Evolutionary conservation across 1,139 yeast species (phyloP), one percentile per base, ranked within the genome.

Genomic region (Taphrina betulina): DNA sequence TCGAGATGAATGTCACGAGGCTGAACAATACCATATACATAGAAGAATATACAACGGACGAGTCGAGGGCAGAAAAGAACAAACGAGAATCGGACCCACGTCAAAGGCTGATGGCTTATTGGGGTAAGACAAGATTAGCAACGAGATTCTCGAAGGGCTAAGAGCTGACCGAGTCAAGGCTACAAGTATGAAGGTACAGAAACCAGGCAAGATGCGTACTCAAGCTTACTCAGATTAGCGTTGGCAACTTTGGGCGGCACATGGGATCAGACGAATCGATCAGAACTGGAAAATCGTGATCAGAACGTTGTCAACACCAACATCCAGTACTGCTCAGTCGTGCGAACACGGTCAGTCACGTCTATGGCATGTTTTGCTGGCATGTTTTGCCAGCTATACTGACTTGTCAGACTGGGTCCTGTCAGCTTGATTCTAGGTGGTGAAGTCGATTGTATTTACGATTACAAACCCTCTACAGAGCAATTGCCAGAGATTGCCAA

Each of bases 371-470:
- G n/a, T n/a, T n/a, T n/a, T n/a, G n/a, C n/a, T n/a, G n/a, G n/a
- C n/a, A n/a, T n/a, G n/a, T n/a, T n/a, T n/a, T n/a, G n/a, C n/a
- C n/a, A n/a, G n/a, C n/a, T n/a, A n/a, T n/a, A n/a, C n/a, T n/a
- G n/a, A n/a, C n/a, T n/a, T n/a, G n/a, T n/a, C n/a, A 45, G 58
- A 2, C 40, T 58, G 10, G 96, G 96, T 2, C 77, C 77, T 53
- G 77, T 81, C 24, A 80, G 78, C 63, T 71, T 89, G 43, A 68
- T 86, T 1, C 71, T 90, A 45, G 96, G 92, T 1, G 96, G 96
- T 1, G 97, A 92, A 69, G 86, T 90, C 16, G 97, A 90, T 69
- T 84, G 96, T 67, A 82, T 84, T 8, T 83, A 82, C 77, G 96
- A 89, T 70, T 87, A 81, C 65, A 75, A 81, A 60, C 90, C 92